Base-by-base conservation (phyloP, 2,329 filamentous ascomycete genomes). In the Colletotrichum sansevieriae region DNA sequence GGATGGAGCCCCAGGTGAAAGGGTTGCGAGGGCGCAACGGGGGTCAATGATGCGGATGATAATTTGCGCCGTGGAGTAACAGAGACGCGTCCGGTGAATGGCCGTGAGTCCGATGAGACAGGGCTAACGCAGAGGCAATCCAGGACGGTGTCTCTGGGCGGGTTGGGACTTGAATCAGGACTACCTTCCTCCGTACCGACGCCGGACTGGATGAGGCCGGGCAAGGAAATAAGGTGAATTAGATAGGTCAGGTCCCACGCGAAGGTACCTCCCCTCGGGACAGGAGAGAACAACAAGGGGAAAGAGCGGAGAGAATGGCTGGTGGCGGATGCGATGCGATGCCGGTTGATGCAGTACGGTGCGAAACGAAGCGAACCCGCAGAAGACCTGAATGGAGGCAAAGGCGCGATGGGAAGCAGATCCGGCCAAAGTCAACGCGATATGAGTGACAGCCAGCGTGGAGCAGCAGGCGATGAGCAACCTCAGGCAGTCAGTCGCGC, bases 61-160 rank as follows among this genome's bases (percentile, higher is more conserved):
- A n/a, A 22, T 37, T 47, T 47, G 43, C 43, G 56, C 56, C 33
- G 25, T 46, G 56, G 46, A 29, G 37, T 15, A 57, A 46, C n/a
- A 44, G 39, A 49, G 33, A 22, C 55, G 61, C 44, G 65, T 54
- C 51, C 33, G 22, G 47, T 46, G 35, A 59, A 57, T 61, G 54
- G 43, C 46, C 61, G 62, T 22, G 62, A 55, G 41, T 51, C 44
- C 63, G 22, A 62, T 70, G 63, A 67, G 67, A 70, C 67, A 70
- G 44, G 56, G 35, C 66, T 57, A 57, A 49, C 37, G 43, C 54
- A 46, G 20, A 47, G 54, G 64, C 49, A 63, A 43, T 35, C 49
- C 33, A 52, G 63, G 46, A 51, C 54, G 41, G 46, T 33, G 37
- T 29, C 37, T 64, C 49, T 52, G 18, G 44, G 37, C 54, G 47